phyloP scores from a whole-genome alignment of 257 asterid species.

The Lantana camara region DNA sequence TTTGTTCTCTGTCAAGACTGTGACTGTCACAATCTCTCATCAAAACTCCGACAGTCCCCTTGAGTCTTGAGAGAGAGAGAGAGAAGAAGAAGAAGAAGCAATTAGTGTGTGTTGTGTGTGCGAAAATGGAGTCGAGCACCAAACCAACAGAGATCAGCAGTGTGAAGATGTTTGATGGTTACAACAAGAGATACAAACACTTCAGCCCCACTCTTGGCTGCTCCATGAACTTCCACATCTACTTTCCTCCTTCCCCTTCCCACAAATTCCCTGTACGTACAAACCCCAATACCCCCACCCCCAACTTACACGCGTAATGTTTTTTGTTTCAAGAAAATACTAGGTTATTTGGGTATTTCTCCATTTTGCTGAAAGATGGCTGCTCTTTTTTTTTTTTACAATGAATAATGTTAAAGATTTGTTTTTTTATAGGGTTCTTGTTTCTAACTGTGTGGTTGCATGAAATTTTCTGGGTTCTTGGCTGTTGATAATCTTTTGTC shows the following conservation, averaged over 20 bases:
- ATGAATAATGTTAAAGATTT: background rate
- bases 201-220: conserved; percentile 82
- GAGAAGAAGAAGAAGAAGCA: too few species aligned
- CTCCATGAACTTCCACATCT: conserved; percentile 87
- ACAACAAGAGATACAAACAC: conserved; percentile 92
- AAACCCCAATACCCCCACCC: too few species aligned
- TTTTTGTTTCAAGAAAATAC: background rate
- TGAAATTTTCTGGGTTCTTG: conserved; percentile 10
- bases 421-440: conserved; percentile 13
- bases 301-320: too few species aligned
- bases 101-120: too few species aligned
- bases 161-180: conserved; percentile 91
- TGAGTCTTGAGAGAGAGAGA: too few species aligned
- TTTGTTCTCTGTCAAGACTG: too few species aligned
- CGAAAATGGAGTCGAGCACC: conserved; percentile 46
- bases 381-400: too few species aligned
- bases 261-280: conserved; percentile 76
- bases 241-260: conserved; percentile 77
- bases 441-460: conserved; percentile 8
- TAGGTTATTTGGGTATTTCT: conserved; percentile 3
- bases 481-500: background rate
- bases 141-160: conserved; percentile 86
- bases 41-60: too few species aligned
- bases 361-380: background rate
- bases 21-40: too few species aligned